Evolutionary conservation across 2,329 filamentous ascomycete species (phyloP), one percentile per base, ranked within the genome.

Genomic region (Harringtonia lauricola): DNA sequence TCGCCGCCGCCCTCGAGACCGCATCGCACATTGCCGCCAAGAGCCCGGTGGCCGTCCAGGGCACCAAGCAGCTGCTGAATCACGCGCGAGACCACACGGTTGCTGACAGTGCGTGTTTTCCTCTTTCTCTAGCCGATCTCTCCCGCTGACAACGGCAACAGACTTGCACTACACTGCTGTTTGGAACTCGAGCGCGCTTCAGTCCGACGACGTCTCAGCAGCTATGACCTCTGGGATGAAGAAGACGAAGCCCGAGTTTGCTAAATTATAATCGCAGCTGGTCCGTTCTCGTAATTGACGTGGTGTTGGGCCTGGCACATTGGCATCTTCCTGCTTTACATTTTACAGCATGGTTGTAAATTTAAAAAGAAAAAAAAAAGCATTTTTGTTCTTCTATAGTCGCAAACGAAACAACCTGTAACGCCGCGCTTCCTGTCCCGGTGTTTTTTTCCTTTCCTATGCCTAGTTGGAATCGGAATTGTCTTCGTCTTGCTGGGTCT

Each of bases 1-100:
- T 94, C 21, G 64, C 65, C 34, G 73, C 72, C 31, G 87, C 73
- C 0, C 39, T 89, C 47, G 68, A 76, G 49, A 57, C 85, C 55
- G 86, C 82, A 1, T 63, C 57, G 12, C 54, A 79, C 55, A 75
- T 95, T 46, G 83, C 85, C 24, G 67, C 60, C 17, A 95, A 95
- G 73, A 92, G 85, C 56, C 90, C 90, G 0, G 80, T 96, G 19
- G 88, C 87, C 2, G 84, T 90, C 50, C 78, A 87, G 66, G 82
- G 85, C 7, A 94, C 88, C 9, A 95, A 95, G 68, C 84, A 92
- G 64, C 64, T 94, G 49, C 59, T 95, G 57, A 88, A 92, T 61
- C 86, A 82, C 57, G 83, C 81, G 29, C 73, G 86, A 54, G 89
- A 94, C 60, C 78, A 88, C 59, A 70, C 72, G 2, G 77, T 94